phyloP scores from a whole-genome alignment of 148 eudicot species.

The Rhododendron ovatum region DNA sequence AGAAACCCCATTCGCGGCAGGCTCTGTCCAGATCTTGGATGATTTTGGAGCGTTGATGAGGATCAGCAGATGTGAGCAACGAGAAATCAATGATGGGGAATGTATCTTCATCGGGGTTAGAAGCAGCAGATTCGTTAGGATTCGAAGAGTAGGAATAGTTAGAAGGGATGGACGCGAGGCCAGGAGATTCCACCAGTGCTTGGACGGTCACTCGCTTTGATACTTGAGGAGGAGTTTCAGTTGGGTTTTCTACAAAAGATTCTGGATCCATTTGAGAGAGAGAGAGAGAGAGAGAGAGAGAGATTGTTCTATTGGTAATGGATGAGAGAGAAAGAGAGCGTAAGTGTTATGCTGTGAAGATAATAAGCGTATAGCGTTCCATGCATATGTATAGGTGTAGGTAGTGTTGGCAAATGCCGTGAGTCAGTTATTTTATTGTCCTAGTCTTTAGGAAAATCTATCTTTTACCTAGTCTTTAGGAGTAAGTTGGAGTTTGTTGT shows the following conservation, averaged over 20 bases:
- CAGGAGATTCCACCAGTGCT: slow-evolving; percentile 11
- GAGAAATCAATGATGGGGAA: slow-evolving; percentile 6
- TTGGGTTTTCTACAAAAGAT: background rate
- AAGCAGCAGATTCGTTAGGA: background rate
- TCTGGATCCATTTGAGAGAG: background rate
- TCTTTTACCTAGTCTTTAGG: no score
- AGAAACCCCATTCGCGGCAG: slow-evolving; percentile 7
- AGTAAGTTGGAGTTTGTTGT: no score
- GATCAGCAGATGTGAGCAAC: background rate
- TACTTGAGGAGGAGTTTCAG: background rate
- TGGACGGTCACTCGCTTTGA: background rate
- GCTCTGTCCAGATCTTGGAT: slow-evolving; percentile 5
- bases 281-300: background rate
- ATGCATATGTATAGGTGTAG: background rate
- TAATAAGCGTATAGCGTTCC: background rate
- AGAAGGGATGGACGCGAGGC: slow-evolving; percentile 5
- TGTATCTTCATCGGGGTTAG: background rate
- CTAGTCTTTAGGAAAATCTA: no score
- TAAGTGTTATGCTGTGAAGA: background rate
- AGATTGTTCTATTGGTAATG: background rate
- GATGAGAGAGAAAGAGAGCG: background rate
- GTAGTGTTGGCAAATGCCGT: no score
- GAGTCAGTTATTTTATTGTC: no score
- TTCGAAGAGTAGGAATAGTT: background rate
- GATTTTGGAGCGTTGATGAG: background rate